Conservation (phyloP, 345 rosid genomes). For the Rubroshorea leprosula region DNA sequence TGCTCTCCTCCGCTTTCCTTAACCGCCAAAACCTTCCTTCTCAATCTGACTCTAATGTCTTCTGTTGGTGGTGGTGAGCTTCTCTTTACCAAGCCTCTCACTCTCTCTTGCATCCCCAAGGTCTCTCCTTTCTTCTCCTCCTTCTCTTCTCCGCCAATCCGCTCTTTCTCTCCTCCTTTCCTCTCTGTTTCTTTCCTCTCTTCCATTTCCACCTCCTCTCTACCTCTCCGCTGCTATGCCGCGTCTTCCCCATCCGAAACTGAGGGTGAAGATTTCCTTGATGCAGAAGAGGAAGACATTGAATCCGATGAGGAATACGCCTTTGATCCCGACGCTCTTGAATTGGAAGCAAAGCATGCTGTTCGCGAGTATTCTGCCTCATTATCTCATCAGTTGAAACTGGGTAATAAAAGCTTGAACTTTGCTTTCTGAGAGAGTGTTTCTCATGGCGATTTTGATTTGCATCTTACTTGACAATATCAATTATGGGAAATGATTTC, state of each 20-base stretch:
- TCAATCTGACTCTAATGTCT: slow-evolving; percentile 1
- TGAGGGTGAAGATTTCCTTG: slow-evolving; percentile 21
- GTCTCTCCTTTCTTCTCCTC: slow-evolving; percentile 8
- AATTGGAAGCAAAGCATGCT: slow-evolving; percentile 63
- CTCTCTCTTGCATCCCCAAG: slow-evolving; percentile 17
- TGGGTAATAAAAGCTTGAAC: slow-evolving; percentile 48
- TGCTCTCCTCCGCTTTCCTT: neutral
- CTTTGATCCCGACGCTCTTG: slow-evolving; percentile 55
- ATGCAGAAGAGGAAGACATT: slow-evolving; percentile 7
- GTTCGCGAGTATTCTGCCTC: slow-evolving; percentile 51
- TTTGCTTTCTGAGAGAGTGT: too few species aligned
- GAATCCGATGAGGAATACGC: slow-evolving; percentile 22
- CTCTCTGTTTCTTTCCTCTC: slow-evolving; percentile 15
- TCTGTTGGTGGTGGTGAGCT: slow-evolving; percentile 13
- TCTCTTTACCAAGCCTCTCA: slow-evolving; percentile 21
- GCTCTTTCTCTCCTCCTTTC: slow-evolving; percentile 18
- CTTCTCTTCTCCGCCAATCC: slow-evolving; percentile 1
- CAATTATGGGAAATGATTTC: slow-evolving; percentile 9
- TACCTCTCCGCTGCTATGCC: slow-evolving; percentile 22
- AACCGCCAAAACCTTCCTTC: neutral
- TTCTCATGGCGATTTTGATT: neutral
- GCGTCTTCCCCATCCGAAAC: slow-evolving; percentile 16
- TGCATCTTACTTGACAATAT: neutral
- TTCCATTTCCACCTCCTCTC: neutral
- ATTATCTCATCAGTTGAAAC: slow-evolving; percentile 54